A percentile compares a stretch with the other conserved stretches of the same genome.
Conservation (phyloP, 768 basidiomycete species). For the Lactarius tabidus region DNA sequence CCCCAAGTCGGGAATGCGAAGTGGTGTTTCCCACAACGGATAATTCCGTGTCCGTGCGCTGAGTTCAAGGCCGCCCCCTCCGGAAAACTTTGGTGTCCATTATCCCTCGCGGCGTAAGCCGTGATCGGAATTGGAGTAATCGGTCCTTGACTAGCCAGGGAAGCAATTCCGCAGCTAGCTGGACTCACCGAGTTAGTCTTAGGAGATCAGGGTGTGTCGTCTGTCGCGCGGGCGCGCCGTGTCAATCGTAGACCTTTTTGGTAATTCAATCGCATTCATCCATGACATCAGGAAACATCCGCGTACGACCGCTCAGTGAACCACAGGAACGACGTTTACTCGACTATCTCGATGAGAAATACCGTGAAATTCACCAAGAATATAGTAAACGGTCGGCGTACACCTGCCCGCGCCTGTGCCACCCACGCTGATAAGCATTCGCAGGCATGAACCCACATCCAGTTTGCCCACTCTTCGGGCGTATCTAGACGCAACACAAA, state of each 20-base stretch:
- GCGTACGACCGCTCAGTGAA: constrained; percentile 19
- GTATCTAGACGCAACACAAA: constrained; percentile 57
- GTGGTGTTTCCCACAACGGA: constrained; percentile 57
- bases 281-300: neutral
- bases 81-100: constrained; percentile 89
- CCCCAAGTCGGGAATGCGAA: constrained; percentile 78
- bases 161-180: constrained; percentile 91
- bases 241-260: constrained; percentile 75
- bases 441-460: constrained; percentile 43
- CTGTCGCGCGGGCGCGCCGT: constrained; percentile 77
- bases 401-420: neutral
- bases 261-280: neutral
- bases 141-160: constrained; percentile 79
- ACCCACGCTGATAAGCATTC: neutral
- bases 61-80: constrained; percentile 91
- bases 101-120: constrained; percentile 60
- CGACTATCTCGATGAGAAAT: constrained; percentile 60
- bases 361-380: constrained; percentile 61
- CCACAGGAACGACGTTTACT: constrained; percentile 61
- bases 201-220: constrained; percentile 81
- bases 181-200: constrained; percentile 89
- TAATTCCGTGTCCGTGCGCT: constrained; percentile 67
- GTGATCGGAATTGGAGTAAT: constrained; percentile 77
- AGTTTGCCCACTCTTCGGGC: constrained; percentile 51
- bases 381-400: constrained; percentile 69